phyloP scores from a whole-genome alignment of 192 early-diverging fungal species.

The Spinellus fusiger region DNA sequence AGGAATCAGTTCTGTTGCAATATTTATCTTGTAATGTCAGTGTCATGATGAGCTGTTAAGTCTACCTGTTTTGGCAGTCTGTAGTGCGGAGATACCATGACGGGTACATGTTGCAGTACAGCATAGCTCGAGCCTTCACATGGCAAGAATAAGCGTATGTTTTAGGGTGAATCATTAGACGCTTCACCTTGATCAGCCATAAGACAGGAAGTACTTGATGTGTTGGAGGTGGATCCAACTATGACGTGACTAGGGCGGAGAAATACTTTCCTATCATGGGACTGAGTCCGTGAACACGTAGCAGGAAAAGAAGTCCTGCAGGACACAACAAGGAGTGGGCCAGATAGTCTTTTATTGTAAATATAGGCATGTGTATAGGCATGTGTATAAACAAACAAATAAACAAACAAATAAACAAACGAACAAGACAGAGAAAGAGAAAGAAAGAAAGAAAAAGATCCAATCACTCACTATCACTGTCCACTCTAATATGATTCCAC shows the following conservation, averaged over 20 bases:
- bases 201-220: no score
- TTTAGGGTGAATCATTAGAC: not conserved
- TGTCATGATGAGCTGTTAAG: not conserved
- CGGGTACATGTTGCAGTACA: slow-evolving; percentile 27
- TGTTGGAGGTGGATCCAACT: no score
- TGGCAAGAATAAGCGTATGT: not conserved
- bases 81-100: slow-evolving; percentile 34
- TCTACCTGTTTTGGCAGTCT: slow-evolving; percentile 29
- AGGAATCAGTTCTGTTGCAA: slow-evolving; percentile 14
- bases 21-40: slow-evolving; percentile 13
- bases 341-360: no score
- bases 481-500: not conserved
- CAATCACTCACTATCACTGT: not conserved
- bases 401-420: not conserved
- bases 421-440: not conserved
- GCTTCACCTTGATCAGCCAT: not conserved
- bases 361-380: no score
- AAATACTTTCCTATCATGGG: not conserved
- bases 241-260: not conserved
- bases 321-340: no score
- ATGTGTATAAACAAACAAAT: no score
- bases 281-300: not conserved
- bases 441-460: not conserved
- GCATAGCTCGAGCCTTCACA: slow-evolving; percentile 31
- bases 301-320: not conserved